phyloP scores from a whole-genome alignment of 2,329 filamentous ascomycete genomes.

The Cladosporium sp. region DNA sequence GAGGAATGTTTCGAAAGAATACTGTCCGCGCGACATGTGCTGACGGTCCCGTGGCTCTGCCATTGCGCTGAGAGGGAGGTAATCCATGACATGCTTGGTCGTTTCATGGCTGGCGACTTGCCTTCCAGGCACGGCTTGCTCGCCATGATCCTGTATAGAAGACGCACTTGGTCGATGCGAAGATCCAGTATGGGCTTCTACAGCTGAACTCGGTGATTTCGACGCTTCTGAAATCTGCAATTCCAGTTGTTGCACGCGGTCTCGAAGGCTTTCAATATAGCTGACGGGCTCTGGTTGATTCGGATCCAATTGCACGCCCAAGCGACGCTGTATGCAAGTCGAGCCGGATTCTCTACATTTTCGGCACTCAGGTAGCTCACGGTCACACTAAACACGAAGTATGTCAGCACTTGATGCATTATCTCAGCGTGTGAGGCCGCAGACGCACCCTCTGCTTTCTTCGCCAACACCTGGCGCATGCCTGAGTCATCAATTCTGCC shows the following conservation, averaged over 20 bases:
- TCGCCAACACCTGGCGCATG: not conserved
- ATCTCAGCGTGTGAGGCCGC: not conserved
- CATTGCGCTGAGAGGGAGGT: slow-evolving; percentile 5
- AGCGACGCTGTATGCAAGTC: slow-evolving; percentile 2
- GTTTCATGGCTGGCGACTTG: not conserved
- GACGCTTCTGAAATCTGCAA: not conserved
- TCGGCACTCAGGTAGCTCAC: not conserved
- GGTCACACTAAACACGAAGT: not conserved
- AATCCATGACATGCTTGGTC: not conserved
- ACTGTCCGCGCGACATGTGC: slow-evolving; percentile 2
- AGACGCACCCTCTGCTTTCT: not conserved
- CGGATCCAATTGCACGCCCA: slow-evolving; percentile 1
- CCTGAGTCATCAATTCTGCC: slow-evolving; percentile 4
- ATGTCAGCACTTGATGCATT: not conserved
- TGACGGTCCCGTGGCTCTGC: slow-evolving; percentile 1
- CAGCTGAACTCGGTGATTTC: not conserved
- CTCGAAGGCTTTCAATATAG: slow-evolving; percentile 2
- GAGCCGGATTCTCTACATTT: not conserved
- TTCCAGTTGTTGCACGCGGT: not conserved
- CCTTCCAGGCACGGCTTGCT: not conserved
- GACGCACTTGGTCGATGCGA: not conserved
- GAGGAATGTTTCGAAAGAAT: slow-evolving; percentile 6
- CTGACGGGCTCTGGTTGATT: slow-evolving; percentile 1
- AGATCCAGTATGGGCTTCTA: not conserved
- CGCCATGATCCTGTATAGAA: not conserved